Percentiles rank a stretch among this genome's conserved stretches.
phyloP scores from a whole-genome alignment of 257 asterid species.

The Knoxia roxburghii region DNA sequence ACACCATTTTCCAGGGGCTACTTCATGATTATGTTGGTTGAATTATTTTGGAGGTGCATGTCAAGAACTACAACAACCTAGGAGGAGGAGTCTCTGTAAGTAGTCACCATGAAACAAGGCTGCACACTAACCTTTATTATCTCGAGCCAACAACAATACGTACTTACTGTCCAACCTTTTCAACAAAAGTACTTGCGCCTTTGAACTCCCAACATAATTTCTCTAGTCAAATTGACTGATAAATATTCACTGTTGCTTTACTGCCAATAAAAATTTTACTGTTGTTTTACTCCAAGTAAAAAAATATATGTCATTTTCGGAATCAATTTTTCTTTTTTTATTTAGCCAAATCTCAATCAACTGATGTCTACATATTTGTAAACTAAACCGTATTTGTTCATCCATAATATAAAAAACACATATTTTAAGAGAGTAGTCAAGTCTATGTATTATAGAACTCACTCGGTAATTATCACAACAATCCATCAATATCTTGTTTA shows the following conservation, averaged over 20 bases:
- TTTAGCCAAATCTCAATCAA: too few species aligned
- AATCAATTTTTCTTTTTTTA: background rate
- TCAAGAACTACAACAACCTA: slow-evolving; percentile 6
- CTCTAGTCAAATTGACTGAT: slow-evolving; percentile 8
- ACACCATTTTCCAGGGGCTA: too few species aligned
- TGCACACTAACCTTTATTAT: slow-evolving; percentile 8
- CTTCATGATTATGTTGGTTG: background rate
- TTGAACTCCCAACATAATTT: slow-evolving; percentile 7
- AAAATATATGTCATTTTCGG: too few species aligned
- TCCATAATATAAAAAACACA: too few species aligned
- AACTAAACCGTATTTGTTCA: too few species aligned
- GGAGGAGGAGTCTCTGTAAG: background rate
- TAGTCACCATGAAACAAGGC: slow-evolving; percentile 10
- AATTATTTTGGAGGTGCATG: slow-evolving; percentile 4
- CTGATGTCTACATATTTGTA: too few species aligned
- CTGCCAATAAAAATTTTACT: background rate
- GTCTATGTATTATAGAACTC: too few species aligned
- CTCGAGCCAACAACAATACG: slow-evolving; percentile 29
- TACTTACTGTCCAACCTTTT: slow-evolving; percentile 11
- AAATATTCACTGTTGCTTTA: slow-evolving; percentile 11
- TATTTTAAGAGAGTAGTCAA: too few species aligned
- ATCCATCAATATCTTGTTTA: too few species aligned
- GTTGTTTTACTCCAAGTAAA: too few species aligned
- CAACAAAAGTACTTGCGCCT: background rate
- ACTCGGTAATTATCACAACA: too few species aligned